Percentiles rank a stretch among this genome's conserved stretches.
Evolutionary conservation across 352 stramenopile genomes (phyloP).

Genomic region (Phytophthora uliginosa): DNA sequence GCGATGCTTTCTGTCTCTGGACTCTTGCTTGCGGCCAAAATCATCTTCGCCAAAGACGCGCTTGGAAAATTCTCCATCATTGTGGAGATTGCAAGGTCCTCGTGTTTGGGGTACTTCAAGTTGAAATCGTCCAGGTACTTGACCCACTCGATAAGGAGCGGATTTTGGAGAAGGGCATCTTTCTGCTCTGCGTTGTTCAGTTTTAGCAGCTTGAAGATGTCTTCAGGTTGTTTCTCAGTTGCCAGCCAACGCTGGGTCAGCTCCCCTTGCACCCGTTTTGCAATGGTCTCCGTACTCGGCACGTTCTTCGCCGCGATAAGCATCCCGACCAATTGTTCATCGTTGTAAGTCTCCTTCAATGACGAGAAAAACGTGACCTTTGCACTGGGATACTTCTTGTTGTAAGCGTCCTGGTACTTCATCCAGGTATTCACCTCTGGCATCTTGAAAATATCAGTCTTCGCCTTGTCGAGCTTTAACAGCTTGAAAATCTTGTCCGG

Average conservation of each 20-base stretch:
- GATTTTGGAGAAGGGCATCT: neutral
- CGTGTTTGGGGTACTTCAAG: neutral
- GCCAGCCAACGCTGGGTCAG: neutral
- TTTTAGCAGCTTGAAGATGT: neutral
- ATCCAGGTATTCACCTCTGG: neutral
- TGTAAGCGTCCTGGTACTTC: conserved; percentile 1
- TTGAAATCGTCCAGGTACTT: neutral
- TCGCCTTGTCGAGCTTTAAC: conserved; percentile 2
- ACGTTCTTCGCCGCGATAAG: conserved; percentile 1
- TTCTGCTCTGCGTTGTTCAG: neutral
- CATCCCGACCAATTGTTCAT: neutral
- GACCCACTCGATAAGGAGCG: neutral
- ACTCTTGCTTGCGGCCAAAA: neutral
- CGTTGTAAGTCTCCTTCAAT: neutral
- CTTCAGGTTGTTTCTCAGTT: neutral
- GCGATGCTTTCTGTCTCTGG: neutral
- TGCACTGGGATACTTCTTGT: neutral
- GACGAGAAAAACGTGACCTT: neutral
- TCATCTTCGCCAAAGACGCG: neutral
- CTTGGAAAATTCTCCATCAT: neutral
- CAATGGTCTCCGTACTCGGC: neutral
- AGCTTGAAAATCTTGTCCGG: neutral
- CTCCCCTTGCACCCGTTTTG: neutral
- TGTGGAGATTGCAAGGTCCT: neutral
- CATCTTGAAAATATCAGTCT: neutral